Conservation (phyloP, 192 early-diverging fungal species). For the Funneliformis mosseae region DNA sequence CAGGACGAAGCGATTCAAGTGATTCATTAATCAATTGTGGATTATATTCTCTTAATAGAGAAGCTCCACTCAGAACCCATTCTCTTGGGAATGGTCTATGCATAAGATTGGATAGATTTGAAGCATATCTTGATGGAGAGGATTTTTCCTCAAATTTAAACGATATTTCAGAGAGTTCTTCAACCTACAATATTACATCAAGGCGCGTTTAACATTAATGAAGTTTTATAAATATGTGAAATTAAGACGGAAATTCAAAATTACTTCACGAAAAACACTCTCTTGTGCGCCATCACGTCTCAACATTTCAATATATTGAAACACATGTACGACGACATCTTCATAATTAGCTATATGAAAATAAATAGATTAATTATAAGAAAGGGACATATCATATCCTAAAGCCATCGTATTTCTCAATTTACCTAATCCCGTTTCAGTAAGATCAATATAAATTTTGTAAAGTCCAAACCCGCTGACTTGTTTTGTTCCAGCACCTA, state of each 20-base stretch:
- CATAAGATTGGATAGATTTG: slow-evolving; percentile 73
- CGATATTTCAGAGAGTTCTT: slow-evolving; percentile 50
- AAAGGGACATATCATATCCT: not conserved
- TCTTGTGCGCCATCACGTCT: slow-evolving; percentile 67
- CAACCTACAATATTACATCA: slow-evolving; percentile 32
- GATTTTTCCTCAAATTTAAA: slow-evolving; percentile 82
- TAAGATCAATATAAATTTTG: slow-evolving; percentile 76
- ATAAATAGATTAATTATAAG: slow-evolving; percentile 4
- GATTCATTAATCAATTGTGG: slow-evolving; percentile 64
- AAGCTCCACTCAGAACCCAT: slow-evolving; percentile 66
- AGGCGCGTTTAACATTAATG: not conserved
- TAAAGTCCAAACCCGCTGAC: slow-evolving; percentile 67
- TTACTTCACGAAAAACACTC: slow-evolving; percentile 84
- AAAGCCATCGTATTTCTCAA: slow-evolving; percentile 58
- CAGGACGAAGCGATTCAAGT: slow-evolving; percentile 51
- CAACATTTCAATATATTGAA: slow-evolving; percentile 90
- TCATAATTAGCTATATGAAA: slow-evolving; percentile 73
- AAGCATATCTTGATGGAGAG: slow-evolving; percentile 65
- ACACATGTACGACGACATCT: slow-evolving; percentile 79
- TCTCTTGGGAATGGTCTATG: slow-evolving; percentile 74
- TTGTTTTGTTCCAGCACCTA: slow-evolving; percentile 54
- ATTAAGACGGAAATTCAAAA: slow-evolving; percentile 33
- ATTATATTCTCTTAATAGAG: slow-evolving; percentile 66
- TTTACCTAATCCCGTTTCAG: slow-evolving; percentile 73
- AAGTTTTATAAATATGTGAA: not conserved